A percentile compares a stretch with the other conserved stretches of the same genome.
Conservation (phyloP, 805 yeast genomes). For the Saccharomyces paradoxus region DNA sequence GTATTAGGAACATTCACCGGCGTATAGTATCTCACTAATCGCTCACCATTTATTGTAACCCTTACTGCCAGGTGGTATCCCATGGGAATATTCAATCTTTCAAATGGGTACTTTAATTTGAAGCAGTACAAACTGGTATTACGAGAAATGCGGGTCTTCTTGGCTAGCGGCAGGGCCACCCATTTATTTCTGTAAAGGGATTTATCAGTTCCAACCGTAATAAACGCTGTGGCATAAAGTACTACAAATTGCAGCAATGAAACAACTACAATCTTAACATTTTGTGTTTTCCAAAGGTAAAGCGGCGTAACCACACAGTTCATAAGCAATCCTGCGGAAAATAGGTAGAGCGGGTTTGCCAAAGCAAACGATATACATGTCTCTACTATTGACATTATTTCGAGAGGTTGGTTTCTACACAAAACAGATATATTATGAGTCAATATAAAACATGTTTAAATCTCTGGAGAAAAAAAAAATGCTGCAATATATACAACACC, state of each 20-base stretch:
- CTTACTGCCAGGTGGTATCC: slow-evolving; percentile 68
- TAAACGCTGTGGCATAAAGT: slow-evolving; percentile 29
- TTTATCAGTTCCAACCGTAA: slow-evolving; percentile 34
- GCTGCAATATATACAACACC: background rate
- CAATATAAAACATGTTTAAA: background rate
- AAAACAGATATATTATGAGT: background rate
- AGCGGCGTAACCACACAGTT: background rate
- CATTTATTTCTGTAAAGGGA: slow-evolving; percentile 47
- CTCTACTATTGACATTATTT: background rate
- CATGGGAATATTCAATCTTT: slow-evolving; percentile 56
- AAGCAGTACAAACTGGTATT: slow-evolving; percentile 69
- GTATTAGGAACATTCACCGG: slow-evolving; percentile 68
- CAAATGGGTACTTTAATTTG: slow-evolving; percentile 51
- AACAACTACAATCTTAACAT: slow-evolving; percentile 22
- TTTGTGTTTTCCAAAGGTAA: background rate
- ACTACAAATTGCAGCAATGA: slow-evolving; percentile 35
- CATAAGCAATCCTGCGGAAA: background rate
- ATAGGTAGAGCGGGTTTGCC: background rate
- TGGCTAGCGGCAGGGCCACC: slow-evolving; percentile 59
- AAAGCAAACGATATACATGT: background rate
- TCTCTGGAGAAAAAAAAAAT: background rate
- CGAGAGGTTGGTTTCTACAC: background rate
- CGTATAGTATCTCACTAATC: slow-evolving; percentile 54
- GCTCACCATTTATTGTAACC: slow-evolving; percentile 31
- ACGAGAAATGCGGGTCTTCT: slow-evolving; percentile 63